Evolutionary conservation across 805 yeast species (phyloP).

Genomic region (Huiozyma sinensis): DNA sequence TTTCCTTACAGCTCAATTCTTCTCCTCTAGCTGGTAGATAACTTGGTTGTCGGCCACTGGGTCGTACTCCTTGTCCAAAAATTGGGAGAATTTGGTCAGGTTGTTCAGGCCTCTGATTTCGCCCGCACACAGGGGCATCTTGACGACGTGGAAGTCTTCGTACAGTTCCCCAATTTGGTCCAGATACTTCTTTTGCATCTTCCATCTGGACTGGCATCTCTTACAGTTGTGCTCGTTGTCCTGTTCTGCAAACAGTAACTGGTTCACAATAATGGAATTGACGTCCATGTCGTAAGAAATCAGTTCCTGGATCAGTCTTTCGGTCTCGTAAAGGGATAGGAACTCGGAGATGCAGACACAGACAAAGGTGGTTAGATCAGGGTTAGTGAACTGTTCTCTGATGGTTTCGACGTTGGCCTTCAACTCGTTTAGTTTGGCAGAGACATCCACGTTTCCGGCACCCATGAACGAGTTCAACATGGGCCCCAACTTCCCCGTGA

Average conservation of each 20-base stretch:
- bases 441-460: constrained; percentile 57
- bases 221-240: constrained; percentile 66
- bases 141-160: constrained; percentile 93
- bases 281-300: constrained; percentile 94
- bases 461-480: constrained; percentile 72
- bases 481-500: constrained; percentile 83
- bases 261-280: constrained; percentile 91
- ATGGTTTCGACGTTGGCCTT: constrained; percentile 56
- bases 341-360: constrained; percentile 98
- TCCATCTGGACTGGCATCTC: constrained; percentile 86
- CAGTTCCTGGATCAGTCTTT: constrained; percentile 93
- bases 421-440: constrained; percentile 38
- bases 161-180: constrained; percentile 93
- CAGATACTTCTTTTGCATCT: constrained; percentile 90
- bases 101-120: constrained; percentile 92
- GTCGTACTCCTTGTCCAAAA: constrained; percentile 66
- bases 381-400: constrained; percentile 89
- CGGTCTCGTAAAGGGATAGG: constrained; percentile 91
- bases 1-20: constrained; percentile 8
- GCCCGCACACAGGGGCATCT: constrained; percentile 88
- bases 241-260: constrained; percentile 70
- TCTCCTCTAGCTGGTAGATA: constrained; percentile 29
- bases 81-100: constrained; percentile 71
- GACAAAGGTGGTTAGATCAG: constrained; percentile 88
- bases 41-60: constrained; percentile 43